These are phyloP conservation scores for Furcasterigmium furcatum DNA, from an alignment of 2,329 filamentous ascomycete species.

Conservation along the genomic window DNA sequence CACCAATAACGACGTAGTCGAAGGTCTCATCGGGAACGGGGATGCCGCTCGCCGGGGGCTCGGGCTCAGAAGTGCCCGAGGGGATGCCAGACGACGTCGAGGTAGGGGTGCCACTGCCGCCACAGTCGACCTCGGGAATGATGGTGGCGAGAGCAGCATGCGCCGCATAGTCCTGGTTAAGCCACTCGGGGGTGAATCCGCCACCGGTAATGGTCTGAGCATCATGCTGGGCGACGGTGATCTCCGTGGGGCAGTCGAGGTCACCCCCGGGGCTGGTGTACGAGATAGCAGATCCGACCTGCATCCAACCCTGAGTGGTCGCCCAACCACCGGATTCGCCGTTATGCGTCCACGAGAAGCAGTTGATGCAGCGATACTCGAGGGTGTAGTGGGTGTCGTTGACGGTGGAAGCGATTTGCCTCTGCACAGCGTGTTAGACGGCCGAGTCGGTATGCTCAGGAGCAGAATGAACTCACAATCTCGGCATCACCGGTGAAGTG, in stretches of 20 bases:
- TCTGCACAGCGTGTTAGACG: constrained; percentile 18
- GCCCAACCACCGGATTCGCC: constrained; percentile 37
- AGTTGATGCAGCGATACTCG: constrained; percentile 63
- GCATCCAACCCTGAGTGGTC: constrained; percentile 38
- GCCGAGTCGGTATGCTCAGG: no score
- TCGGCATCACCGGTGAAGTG: constrained; percentile 60
- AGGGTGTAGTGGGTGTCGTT: constrained; percentile 57
- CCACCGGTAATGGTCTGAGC: constrained; percentile 48
- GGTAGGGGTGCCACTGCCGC: constrained; percentile 10
- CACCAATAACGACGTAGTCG: constrained; percentile 63
- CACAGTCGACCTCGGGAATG: constrained; percentile 29
- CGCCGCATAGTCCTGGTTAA: constrained; percentile 34
- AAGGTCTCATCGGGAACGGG: constrained; percentile 35
- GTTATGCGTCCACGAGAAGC: constrained; percentile 49
- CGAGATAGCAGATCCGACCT: constrained; percentile 56
- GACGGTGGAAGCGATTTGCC: constrained; percentile 55
- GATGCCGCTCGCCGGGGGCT: constrained; percentile 24
- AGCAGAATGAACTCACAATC: constrained; percentile 22
- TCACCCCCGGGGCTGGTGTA: constrained; percentile 34
- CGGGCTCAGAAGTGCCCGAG: constrained; percentile 18
- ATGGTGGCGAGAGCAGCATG: constrained; percentile 43
- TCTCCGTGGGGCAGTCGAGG: constrained; percentile 36
- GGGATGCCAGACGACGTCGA: constrained; percentile 12
- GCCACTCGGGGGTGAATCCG: constrained; percentile 27
- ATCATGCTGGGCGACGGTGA: constrained; percentile 51